phyloP scores from a whole-genome alignment of 1,139 yeast genomes.

The Nakaseomyces delphensis region DNA sequence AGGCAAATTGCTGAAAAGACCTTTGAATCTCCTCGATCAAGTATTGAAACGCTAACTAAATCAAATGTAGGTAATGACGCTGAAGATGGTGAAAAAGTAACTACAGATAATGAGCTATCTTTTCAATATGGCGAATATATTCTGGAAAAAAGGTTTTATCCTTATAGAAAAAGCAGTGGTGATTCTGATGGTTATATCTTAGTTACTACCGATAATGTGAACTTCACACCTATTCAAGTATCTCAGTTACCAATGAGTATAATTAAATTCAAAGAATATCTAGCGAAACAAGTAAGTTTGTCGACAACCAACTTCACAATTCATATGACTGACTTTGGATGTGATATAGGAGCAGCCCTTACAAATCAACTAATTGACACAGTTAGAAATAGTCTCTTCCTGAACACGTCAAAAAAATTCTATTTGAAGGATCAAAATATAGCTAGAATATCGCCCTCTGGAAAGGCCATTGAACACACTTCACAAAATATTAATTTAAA shows the following conservation, averaged over 20 bases:
- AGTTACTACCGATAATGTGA: conserved; percentile 50
- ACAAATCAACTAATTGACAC: conserved; percentile 42
- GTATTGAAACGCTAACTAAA: not conserved
- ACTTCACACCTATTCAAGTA: conserved; percentile 44
- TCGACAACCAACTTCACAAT: conserved; percentile 40
- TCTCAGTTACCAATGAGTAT: conserved; percentile 28
- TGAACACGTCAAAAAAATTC: conserved; percentile 37
- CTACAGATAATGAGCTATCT: conserved; percentile 1
- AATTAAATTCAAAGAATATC: conserved; percentile 33
- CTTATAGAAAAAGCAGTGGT: conserved; percentile 21
- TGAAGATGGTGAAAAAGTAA: not conserved
- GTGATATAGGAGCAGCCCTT: conserved; percentile 54
- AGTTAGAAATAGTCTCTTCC: conserved; percentile 33
- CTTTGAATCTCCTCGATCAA: not conserved
- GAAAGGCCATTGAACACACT: conserved; percentile 13
- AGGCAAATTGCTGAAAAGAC: not conserved
- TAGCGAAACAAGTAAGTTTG: conserved; percentile 38
- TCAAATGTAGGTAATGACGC: not conserved
- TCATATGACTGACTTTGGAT: conserved; percentile 66
- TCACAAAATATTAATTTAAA: conserved; percentile 15
- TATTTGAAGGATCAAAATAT: conserved; percentile 36
- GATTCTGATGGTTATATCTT: conserved; percentile 36
- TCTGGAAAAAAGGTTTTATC: conserved; percentile 33
- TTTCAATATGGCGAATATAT: conserved; percentile 10
- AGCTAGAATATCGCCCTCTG: conserved; percentile 10